Conservation (phyloP, 2,329 filamentous ascomycete genomes). For the Hypomyces rosellus region DNA sequence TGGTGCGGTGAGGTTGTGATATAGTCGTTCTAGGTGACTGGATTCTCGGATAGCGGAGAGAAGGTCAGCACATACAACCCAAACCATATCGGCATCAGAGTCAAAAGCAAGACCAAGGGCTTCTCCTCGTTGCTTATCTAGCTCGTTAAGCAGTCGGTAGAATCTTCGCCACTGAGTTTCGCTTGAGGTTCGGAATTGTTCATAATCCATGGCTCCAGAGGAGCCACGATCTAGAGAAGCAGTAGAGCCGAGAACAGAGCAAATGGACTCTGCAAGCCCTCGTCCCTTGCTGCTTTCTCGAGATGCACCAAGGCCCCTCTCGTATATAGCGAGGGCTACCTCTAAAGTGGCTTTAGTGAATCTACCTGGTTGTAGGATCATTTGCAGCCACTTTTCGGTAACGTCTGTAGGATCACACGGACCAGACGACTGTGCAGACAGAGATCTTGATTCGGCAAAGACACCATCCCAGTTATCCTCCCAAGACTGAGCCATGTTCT, state of each 20-base stretch:
- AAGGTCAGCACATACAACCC: slow-evolving; percentile 78
- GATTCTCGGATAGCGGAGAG: slow-evolving; percentile 74
- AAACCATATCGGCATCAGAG: slow-evolving; percentile 62
- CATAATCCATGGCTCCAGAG: slow-evolving; percentile 64
- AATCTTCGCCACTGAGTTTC: slow-evolving; percentile 86
- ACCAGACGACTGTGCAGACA: slow-evolving; percentile 51
- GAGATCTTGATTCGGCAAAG: slow-evolving; percentile 51
- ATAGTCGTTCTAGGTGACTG: slow-evolving; percentile 68
- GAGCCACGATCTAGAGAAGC: slow-evolving; percentile 57
- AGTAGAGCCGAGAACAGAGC: slow-evolving; percentile 62
- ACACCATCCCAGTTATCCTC: slow-evolving; percentile 64
- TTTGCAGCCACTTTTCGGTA: slow-evolving; percentile 79
- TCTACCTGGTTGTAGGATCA: slow-evolving; percentile 74
- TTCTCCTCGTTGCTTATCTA: slow-evolving; percentile 81
- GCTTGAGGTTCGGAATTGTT: slow-evolving; percentile 65
- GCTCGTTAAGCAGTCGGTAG: slow-evolving; percentile 75
- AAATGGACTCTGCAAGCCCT: slow-evolving; percentile 69
- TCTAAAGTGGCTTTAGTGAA: slow-evolving; percentile 77
- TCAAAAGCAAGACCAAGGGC: slow-evolving; percentile 75
- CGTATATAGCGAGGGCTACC: slow-evolving; percentile 75
- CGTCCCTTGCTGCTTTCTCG: slow-evolving; percentile 39
- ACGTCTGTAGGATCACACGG: slow-evolving; percentile 61
- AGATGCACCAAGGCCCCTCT: slow-evolving; percentile 47
- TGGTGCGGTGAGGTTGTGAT: slow-evolving; percentile 56
- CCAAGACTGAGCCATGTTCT: slow-evolving; percentile 57